Base-by-base conservation (phyloP, 257 asterid genomes). In the Vinca minor region DNA sequence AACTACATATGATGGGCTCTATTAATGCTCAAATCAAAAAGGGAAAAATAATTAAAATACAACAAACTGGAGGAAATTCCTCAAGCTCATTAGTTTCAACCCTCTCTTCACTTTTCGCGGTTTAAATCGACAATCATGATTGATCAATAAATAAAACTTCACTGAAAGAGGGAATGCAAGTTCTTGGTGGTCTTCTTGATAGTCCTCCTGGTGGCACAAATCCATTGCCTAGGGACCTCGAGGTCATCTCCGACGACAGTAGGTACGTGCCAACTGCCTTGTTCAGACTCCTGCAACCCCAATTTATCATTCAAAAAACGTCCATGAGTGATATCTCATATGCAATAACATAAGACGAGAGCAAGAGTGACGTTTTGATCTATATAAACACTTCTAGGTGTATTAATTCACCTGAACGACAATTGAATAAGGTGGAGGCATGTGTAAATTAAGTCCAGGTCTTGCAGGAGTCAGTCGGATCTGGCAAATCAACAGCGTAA, bases 371-470 rank as follows among this genome's bases (percentile, higher is more conserved):
- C 32, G 1, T 13, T 0, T n/a, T 26, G 20, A 23, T 15, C 12
- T 9, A 52, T 29, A 13, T 25, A 35, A 57, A 14, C 17, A 62
- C 23, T 14, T 48, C 17, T 6, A 42, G 57, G 54, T 49, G 21
- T 32, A 39, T 44, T 34, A 50, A 26, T 68, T 35, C 32, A 87
- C 98, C 95, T 93, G 97, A 69, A 85, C 78, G 68, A 93, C 96
- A 53, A 28, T 72, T 23, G 98, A 93, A 78, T 87, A 93, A 12
- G 94, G 91, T 50, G 97, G 98, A 53, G 98, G 98, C 98, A 93
- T 89, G 77, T 55, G 80, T 60, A 93, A 59, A 26, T 59, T 59
- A 21, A 78, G 81, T 66, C 87, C 87, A 25, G 78, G 67, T 31
- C 20, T 65, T 17, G 88, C 71, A 63, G 74, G 73, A 60, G 72